Evolutionary conservation across 805 yeast species (phyloP).

Genomic region (Gaillardinia entomophila): DNA sequence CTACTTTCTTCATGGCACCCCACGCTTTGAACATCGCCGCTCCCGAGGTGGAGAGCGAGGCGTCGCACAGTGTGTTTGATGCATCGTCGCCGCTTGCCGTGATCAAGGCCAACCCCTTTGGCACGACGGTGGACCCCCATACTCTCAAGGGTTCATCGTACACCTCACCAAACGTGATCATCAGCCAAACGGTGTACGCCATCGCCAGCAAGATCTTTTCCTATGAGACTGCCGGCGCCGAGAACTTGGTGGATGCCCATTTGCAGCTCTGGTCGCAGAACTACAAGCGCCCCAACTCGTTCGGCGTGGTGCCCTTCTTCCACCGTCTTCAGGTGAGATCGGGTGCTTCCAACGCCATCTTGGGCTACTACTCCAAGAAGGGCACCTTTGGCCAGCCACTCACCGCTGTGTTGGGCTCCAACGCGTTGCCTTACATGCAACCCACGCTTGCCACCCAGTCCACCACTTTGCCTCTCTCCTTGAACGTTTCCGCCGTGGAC

Average conservation of each 20-base stretch:
- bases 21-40: neutral
- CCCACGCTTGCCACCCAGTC: conserved; percentile 41
- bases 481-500: conserved; percentile 74
- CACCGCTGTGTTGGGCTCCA: conserved; percentile 57
- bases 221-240: conserved; percentile 62
- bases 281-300: conserved; percentile 44
- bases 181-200: conserved; percentile 50
- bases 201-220: conserved; percentile 53
- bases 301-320: conserved; percentile 55
- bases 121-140: conserved; percentile 52
- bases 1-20: neutral
- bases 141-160: conserved; percentile 43
- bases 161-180: conserved; percentile 49
- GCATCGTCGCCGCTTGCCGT: neutral
- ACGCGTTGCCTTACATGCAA: conserved; percentile 63
- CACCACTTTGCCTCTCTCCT: conserved; percentile 50
- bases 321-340: conserved; percentile 65
- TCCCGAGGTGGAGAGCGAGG: neutral
- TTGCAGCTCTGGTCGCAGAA: conserved; percentile 54
- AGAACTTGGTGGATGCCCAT: conserved; percentile 54
- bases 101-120: conserved; percentile 45
- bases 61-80: neutral
- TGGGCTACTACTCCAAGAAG: conserved; percentile 54
- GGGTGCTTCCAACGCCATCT: conserved; percentile 76
- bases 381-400: conserved; percentile 31